Percentiles rank a stretch among this genome's conserved stretches.
phyloP scores from a whole-genome alignment of 257 asterid genomes.

The Verbena officinalis region DNA sequence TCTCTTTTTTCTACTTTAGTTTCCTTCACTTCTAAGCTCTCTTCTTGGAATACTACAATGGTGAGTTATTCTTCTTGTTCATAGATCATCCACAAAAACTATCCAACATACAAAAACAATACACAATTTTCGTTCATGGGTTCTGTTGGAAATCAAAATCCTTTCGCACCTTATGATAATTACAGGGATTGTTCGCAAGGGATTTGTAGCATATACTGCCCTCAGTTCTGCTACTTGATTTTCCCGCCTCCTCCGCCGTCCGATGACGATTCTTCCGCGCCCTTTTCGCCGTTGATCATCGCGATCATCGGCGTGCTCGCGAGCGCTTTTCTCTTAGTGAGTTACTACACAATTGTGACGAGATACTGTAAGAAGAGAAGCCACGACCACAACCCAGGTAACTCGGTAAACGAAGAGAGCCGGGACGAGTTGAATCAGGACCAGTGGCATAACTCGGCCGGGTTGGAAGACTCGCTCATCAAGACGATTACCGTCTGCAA shows the following conservation, averaged over 20 bases:
- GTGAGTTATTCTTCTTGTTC: too few species aligned
- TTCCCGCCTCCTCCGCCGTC: constrained; percentile 82
- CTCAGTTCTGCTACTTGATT: constrained; percentile 75
- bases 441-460: constrained; percentile 49
- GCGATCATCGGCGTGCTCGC: constrained; percentile 71
- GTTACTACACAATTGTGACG: constrained; percentile 69
- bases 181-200: constrained; percentile 70
- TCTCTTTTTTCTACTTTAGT: constrained; percentile 34
- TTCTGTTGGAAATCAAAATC: constrained; percentile 51
- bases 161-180: constrained; percentile 59
- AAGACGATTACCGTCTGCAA: constrained; percentile 64
- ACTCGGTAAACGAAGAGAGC: constrained; percentile 20
- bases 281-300: constrained; percentile 65
- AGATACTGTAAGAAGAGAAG: constrained; percentile 61
- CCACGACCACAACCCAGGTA: neutral
- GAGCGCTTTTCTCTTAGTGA: constrained; percentile 61
- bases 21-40: constrained; percentile 57
- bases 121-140: constrained; percentile 41
- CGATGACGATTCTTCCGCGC: constrained; percentile 41
- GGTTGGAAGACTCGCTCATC: constrained; percentile 64
- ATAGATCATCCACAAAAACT: too few species aligned
- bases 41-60: neutral
- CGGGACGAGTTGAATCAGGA: constrained; percentile 38
- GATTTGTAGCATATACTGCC: constrained; percentile 82
- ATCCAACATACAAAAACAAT: constrained; percentile 20